phyloP scores from a whole-genome alignment of 805 yeast genomes.

The Peterozyma xylosa region DNA sequence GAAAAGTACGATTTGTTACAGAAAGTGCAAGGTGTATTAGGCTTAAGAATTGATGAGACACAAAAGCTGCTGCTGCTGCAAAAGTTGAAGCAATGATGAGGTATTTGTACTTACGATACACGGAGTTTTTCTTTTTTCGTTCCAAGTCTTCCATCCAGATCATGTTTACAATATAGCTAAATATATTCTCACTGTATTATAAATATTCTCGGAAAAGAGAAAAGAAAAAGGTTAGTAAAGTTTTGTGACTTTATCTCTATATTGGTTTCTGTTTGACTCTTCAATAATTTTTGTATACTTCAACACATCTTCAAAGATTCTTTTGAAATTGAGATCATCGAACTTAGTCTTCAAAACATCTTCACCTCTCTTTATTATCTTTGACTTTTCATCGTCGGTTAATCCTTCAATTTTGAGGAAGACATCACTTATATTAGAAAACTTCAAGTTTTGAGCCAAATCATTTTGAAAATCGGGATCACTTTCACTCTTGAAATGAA shows the following conservation, averaged over 20 bases:
- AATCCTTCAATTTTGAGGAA: slow-evolving; percentile 27
- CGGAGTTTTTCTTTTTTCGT: too few relatives aligned
- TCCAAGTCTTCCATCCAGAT: too few relatives aligned
- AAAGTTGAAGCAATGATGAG: too few relatives aligned
- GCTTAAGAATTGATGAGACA: slow-evolving; percentile 42
- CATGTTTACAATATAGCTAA: too few relatives aligned
- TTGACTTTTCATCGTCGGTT: slow-evolving; percentile 13
- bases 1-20: slow-evolving; percentile 64
- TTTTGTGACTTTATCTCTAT: slow-evolving; percentile 21
- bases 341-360: slow-evolving; percentile 8
- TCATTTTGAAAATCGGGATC: slow-evolving; percentile 60
- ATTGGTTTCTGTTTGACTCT: slow-evolving; percentile 4
- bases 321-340: slow-evolving; percentile 3
- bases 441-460: slow-evolving; percentile 17
- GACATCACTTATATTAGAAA: slow-evolving; percentile 41
- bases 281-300: slow-evolving; percentile 7
- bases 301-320: slow-evolving; percentile 2
- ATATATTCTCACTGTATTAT: too few relatives aligned
- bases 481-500: slow-evolving; percentile 59
- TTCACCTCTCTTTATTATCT: slow-evolving; percentile 10
- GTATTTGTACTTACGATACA: too few relatives aligned
- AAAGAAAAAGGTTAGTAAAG: slow-evolving; percentile 13
- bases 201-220: not conserved
- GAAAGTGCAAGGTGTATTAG: slow-evolving; percentile 50
- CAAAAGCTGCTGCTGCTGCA: slow-evolving; percentile 18